Conservation (phyloP, 2,329 filamentous ascomycete genomes). For the Aspergillus hiratsukae region DNA sequence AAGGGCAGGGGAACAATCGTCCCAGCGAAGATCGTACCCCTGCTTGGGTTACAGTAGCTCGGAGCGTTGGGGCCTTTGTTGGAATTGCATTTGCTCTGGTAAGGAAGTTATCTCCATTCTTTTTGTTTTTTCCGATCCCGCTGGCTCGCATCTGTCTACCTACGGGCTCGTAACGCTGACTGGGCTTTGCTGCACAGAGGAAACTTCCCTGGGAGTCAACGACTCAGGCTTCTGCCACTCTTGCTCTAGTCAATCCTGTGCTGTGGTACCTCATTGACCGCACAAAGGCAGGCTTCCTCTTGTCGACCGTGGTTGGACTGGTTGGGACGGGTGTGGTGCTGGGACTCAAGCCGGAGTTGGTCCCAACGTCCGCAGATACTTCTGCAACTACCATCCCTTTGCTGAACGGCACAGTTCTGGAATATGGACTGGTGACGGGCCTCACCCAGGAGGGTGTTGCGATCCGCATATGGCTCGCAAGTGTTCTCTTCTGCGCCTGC, state of each 20-base stretch:
- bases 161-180: background rate
- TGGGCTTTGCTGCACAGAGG: slow-evolving; percentile 51
- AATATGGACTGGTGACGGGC: slow-evolving; percentile 27
- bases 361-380: slow-evolving; percentile 60
- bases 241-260: slow-evolving; percentile 86
- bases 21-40: slow-evolving; percentile 26
- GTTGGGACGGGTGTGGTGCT: slow-evolving; percentile 70
- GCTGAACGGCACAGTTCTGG: slow-evolving; percentile 27
- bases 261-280: slow-evolving; percentile 96
- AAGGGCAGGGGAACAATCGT: slow-evolving; percentile 27
- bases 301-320: slow-evolving; percentile 70
- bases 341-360: slow-evolving; percentile 69
- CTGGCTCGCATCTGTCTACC: background rate
- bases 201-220: slow-evolving; percentile 91
- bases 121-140: background rate
- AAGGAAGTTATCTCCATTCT: slow-evolving; percentile 37
- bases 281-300: slow-evolving; percentile 74
- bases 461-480: slow-evolving; percentile 81
- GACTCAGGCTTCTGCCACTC: slow-evolving; percentile 83
- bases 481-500: slow-evolving; percentile 89
- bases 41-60: slow-evolving; percentile 66
- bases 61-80: slow-evolving; percentile 66
- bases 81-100: slow-evolving; percentile 80
- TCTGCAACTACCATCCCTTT: slow-evolving; percentile 24
- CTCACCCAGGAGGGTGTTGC: slow-evolving; percentile 51